Evolutionary conservation across 1,284 basidiomycete species (phyloP).

Genomic region (Rhodotorula sp.): DNA sequence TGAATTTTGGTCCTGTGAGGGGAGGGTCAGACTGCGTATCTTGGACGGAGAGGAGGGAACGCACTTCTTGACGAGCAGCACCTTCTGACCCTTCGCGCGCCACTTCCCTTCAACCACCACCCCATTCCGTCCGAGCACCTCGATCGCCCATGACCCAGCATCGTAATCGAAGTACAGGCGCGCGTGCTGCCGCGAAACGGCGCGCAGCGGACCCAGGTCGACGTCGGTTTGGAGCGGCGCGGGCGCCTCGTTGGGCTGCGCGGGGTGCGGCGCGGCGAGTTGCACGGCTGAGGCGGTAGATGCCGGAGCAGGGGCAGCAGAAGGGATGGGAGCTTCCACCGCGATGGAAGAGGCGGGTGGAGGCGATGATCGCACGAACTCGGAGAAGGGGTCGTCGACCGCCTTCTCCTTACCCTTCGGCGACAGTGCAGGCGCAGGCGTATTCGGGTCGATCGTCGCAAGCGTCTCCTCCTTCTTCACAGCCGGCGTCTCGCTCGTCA

Average conservation of each 20-base stretch:
- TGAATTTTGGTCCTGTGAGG: conserved; percentile 86
- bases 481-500: conserved; percentile 2
- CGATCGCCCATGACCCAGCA: conserved; percentile 72
- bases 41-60: conserved; percentile 44
- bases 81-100: conserved; percentile 81
- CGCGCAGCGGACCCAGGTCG: conserved; percentile 94
- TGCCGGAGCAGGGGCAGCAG: neutral
- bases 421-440: neutral
- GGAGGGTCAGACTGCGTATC: neutral
- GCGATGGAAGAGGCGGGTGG: neutral
- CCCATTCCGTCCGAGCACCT: conserved; percentile 91
- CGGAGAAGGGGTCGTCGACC: conserved; percentile 21
- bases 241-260: neutral
- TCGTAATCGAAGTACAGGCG: conserved; percentile 79
- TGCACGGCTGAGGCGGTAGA: neutral
- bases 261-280: neutral
- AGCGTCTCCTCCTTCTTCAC: conserved; percentile 15
- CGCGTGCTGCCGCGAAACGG: conserved; percentile 92
- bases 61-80: conserved; percentile 77
- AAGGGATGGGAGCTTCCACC: neutral
- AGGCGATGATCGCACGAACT: conserved; percentile 18
- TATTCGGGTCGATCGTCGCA: neutral
- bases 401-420: conserved; percentile 27
- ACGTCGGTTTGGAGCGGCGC: conserved; percentile 62
- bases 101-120: conserved; percentile 97